Conservation (phyloP, 1,284 basidiomycete genomes). For the Leccinum pachyderme region DNA sequence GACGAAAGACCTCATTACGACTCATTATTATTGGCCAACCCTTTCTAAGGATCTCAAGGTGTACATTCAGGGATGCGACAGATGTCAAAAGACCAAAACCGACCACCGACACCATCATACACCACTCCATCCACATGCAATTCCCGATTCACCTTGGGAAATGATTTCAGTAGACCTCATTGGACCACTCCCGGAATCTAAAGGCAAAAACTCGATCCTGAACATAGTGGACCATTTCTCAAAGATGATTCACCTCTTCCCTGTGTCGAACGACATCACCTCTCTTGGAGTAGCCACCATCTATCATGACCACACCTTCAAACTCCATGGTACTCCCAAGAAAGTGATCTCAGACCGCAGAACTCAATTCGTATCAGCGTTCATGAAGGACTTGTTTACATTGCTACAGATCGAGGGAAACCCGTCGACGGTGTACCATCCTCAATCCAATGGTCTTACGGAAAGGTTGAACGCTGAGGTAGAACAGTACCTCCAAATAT, state of each 20-base stretch:
- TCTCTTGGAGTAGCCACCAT: background rate
- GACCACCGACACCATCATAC: background rate
- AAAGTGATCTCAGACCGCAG: background rate
- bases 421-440: background rate
- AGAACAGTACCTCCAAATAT: too few relatives aligned
- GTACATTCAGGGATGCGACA: too few relatives aligned
- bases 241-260: too few relatives aligned
- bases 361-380: background rate
- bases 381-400: background rate
- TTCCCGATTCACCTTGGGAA: background rate
- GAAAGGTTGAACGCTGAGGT: too few relatives aligned
- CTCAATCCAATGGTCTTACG: background rate
- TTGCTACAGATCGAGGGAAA: too few relatives aligned
- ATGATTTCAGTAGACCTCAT: background rate
- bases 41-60: too few relatives aligned
- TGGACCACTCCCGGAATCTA: background rate
- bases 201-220: slow-evolving; percentile 21
- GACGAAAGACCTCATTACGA: background rate
- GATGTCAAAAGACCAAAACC: too few relatives aligned
- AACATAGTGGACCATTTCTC: background rate
- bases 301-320: background rate
- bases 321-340: too few relatives aligned
- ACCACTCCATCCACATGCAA: background rate
- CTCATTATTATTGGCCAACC: background rate
- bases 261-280: background rate